phyloP scores from a whole-genome alignment of 2,329 filamentous ascomycete genomes.

The Alternaria dauci region DNA sequence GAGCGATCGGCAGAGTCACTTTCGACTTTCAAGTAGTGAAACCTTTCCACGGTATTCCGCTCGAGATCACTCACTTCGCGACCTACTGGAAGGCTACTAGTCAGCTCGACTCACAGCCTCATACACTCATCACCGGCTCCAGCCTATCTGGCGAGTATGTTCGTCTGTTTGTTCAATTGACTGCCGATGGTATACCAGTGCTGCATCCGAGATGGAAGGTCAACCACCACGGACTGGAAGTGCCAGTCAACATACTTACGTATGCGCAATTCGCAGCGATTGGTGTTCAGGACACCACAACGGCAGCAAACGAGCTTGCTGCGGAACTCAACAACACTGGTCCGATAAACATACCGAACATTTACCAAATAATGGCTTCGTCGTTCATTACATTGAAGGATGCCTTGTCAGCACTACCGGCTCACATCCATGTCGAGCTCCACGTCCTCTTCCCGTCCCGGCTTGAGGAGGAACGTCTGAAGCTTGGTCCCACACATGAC shows the following conservation, averaged over 20 bases:
- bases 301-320: constrained; percentile 34
- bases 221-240: constrained; percentile 75
- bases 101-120: constrained; percentile 85
- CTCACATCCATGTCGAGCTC: constrained; percentile 87
- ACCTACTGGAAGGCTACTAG: constrained; percentile 99
- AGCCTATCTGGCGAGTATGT: constrained; percentile 97
- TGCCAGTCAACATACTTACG: constrained; percentile 81
- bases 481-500: constrained; percentile 77
- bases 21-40: constrained; percentile 98
- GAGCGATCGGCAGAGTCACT: constrained; percentile 90
- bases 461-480: constrained; percentile 73
- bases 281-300: constrained; percentile 45
- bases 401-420: constrained; percentile 76
- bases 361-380: constrained; percentile 75
- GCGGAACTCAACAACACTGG: constrained; percentile 35
- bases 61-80: constrained; percentile 97
- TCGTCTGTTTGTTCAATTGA: constrained; percentile 89
- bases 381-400: constrained; percentile 83
- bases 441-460: constrained; percentile 86
- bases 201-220: constrained; percentile 88
- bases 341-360: constrained; percentile 58
- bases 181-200: constrained; percentile 84
- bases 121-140: constrained; percentile 89
- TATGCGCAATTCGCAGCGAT: constrained; percentile 72
- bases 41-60: constrained; percentile 87